phyloP scores from a whole-genome alignment of 768 basidiomycete genomes.

The Boletus coccyginus region DNA sequence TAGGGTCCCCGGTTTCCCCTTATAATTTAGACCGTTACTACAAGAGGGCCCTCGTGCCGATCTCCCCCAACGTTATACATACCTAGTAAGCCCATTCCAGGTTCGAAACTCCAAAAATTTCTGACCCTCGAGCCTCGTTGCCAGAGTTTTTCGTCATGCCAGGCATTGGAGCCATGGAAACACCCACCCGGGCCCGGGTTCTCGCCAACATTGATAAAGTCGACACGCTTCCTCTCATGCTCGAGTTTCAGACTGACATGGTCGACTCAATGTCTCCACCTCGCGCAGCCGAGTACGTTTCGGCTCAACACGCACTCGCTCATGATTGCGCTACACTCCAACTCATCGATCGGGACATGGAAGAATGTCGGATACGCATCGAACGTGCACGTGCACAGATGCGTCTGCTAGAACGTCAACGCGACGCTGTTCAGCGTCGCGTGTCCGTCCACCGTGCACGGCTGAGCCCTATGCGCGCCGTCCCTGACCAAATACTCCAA shows the following conservation, averaged over 20 bases:
- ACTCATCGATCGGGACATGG: constrained; percentile 14
- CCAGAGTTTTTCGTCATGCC: constrained; percentile 6
- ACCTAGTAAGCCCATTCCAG: constrained; percentile 7
- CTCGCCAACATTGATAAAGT: not conserved
- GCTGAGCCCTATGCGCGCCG: constrained; percentile 26
- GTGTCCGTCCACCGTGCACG: constrained; percentile 24
- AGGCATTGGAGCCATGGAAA: not conserved
- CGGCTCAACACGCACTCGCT: constrained; percentile 18
- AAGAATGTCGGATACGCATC: constrained; percentile 17
- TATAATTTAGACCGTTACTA: constrained; percentile 6
- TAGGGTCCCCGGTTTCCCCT: not conserved
- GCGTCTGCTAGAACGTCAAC: constrained; percentile 18
- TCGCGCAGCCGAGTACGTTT: constrained; percentile 15
- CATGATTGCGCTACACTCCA: constrained; percentile 15
- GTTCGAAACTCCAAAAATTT: not conserved
- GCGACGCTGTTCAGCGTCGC: constrained; percentile 14
- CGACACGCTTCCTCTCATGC: not conserved
- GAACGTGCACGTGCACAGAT: constrained; percentile 14
- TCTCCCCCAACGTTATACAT: not conserved
- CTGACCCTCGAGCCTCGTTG: not conserved
- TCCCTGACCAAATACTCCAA: constrained; percentile 33
- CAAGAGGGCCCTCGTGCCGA: not conserved
- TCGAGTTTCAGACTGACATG: constrained; percentile 7
- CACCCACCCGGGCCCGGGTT: not conserved
- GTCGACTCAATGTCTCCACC: constrained; percentile 26